Conservation (phyloP, 2,329 filamentous ascomycete genomes). For the Pseudogymnoascus sp. region DNA sequence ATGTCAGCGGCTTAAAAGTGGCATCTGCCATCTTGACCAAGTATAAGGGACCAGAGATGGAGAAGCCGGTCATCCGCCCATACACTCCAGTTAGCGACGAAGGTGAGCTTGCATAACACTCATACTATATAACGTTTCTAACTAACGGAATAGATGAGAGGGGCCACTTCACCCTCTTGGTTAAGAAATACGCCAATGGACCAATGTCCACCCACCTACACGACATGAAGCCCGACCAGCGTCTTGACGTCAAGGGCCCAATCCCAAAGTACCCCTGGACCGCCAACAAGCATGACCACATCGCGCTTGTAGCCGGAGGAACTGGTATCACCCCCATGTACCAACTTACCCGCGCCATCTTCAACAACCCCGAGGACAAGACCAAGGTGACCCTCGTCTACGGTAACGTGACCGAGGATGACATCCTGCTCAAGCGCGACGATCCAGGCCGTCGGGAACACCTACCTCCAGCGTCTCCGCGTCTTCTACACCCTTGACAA, state of each 20-base stretch:
- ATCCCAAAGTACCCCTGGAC: slow-evolving; percentile 89
- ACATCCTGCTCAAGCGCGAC: slow-evolving; percentile 88
- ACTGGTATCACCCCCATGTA: slow-evolving; percentile 98
- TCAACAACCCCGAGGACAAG: slow-evolving; percentile 93
- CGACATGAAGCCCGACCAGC: slow-evolving; percentile 72
- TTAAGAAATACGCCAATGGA: slow-evolving; percentile 87
- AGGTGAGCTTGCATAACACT: slow-evolving; percentile 41
- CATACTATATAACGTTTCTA: slow-evolving; percentile 1
- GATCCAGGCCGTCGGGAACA: slow-evolving; percentile 82
- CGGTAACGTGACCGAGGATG: slow-evolving; percentile 81
- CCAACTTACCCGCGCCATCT: slow-evolving; percentile 85
- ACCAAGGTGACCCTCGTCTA: slow-evolving; percentile 96
- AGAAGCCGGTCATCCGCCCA: slow-evolving; percentile 83
- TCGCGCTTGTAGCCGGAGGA: slow-evolving; percentile 82
- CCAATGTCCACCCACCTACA: slow-evolving; percentile 90
- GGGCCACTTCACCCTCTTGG: slow-evolving; percentile 79
- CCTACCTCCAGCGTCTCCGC: slow-evolving; percentile 88
- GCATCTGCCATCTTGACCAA: slow-evolving; percentile 89
- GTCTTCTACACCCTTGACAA: slow-evolving; percentile 92
- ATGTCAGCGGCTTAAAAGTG: slow-evolving; percentile 74
- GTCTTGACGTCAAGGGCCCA: slow-evolving; percentile 87
- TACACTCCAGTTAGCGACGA: slow-evolving; percentile 92
- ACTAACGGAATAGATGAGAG: slow-evolving; percentile 50
- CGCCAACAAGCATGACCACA: slow-evolving; percentile 87
- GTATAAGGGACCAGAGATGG: slow-evolving; percentile 73